Evolutionary conservation across 164 flowering plant species (phyloP), one percentile per base, ranked within the genome.

Genomic region (Dillenia suffruticosa): DNA sequence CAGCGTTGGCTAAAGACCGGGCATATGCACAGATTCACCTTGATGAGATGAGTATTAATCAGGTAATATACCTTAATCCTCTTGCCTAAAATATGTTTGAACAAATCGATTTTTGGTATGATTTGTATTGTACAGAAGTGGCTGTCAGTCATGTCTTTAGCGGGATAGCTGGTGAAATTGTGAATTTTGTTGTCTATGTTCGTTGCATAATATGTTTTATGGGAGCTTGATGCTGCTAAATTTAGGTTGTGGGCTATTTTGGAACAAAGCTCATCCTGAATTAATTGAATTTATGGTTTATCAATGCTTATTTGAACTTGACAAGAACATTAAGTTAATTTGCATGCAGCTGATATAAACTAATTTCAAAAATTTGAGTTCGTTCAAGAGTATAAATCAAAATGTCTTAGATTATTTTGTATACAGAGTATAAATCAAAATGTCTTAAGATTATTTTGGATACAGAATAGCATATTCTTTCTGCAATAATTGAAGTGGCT

Each of bases 1-100:
- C 84, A 46, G 84, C 85, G 67, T 76, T 86, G 78, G 92, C 92
- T 57, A 82, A 75, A 68, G 92, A 82, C 68, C 76, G 71, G 63
- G 83, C 76, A 40, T 84, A 86, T 72, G 78, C 84, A 56, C 84
- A 76, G 49, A 75, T 86, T 63, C 77, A 62, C 40, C 85, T 82
- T 48, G 85, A 82, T 71, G 85, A 82, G 64, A 76, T 81, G 80
- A 86, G 70, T 59, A 71, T 86, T 58, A 82, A 82, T 67, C 87
- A 86, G 88, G 88, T 82, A 72, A 46, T 54, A 54, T 16, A 32
- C 12, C 40, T 54, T 56, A 51, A 51, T 15, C 10, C 10, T 15
- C 54, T 51, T 26, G 32, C 54, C 54, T 2, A 10, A 15, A 51
- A 5, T 51, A 15, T 15, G 7, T 51, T 16, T 15, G 22, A 51